These are phyloP conservation scores for Yamadazyma atmosphaerica DNA, from an alignment of 1,139 yeast genomes.

Conservation along the genomic window DNA sequence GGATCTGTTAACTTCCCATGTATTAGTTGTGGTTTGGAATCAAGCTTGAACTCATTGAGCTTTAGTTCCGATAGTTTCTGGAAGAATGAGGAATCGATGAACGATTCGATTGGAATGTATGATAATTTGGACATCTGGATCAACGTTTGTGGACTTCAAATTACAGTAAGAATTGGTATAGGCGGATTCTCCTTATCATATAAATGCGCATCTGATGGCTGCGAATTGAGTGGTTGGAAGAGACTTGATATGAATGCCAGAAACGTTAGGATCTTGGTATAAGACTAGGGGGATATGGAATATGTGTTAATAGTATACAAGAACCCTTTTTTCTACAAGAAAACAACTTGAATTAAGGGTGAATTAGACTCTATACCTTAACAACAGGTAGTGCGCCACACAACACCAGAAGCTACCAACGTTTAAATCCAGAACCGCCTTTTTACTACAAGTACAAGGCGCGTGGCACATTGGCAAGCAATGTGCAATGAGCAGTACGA, in stretches of 20 bases:
- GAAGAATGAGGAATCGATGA: slow-evolving; percentile 85
- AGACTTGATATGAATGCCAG: neutral
- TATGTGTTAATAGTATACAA: no score
- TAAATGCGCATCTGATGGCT: neutral
- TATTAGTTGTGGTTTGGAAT: slow-evolving; percentile 45
- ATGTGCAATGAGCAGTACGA: neutral
- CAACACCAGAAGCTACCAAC: no score
- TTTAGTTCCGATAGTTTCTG: slow-evolving; percentile 67
- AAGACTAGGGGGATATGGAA: no score
- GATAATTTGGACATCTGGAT: slow-evolving; percentile 22
- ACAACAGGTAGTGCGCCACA: no score
- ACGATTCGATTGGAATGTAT: slow-evolving; percentile 63
- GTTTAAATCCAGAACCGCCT: no score
- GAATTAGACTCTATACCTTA: no score
- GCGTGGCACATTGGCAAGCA: slow-evolving; percentile 1
- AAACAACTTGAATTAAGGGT: no score
- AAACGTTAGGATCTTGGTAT: no score
- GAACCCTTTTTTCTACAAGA: no score
- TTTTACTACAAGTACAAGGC: slow-evolving; percentile 1
- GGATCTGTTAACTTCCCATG: slow-evolving; percentile 38
- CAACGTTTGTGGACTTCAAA: neutral
- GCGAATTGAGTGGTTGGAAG: neutral
- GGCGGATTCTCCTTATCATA: neutral
- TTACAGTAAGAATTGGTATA: neutral
- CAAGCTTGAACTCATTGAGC: slow-evolving; percentile 64